Percentiles rank a stretch among this genome's conserved stretches.
Conservation (phyloP, 176 grass and related monocot species). For the Melocanna baccifera region DNA sequence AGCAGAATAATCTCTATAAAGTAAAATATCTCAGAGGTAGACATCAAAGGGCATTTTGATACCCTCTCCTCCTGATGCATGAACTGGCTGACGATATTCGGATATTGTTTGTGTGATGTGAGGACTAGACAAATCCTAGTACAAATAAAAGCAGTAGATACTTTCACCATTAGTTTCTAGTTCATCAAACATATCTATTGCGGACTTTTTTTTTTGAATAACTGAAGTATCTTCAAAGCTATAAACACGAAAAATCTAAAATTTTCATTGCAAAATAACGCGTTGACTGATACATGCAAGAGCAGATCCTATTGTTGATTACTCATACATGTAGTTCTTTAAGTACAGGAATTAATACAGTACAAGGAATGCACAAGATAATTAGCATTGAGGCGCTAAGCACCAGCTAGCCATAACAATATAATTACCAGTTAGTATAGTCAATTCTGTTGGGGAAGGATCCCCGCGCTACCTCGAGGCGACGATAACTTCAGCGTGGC, state of each 20-base stretch:
- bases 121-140: not conserved
- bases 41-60: not conserved
- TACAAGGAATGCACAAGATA: not conserved
- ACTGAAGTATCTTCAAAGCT: not conserved
- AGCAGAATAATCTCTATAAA: not conserved
- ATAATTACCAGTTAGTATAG: not conserved
- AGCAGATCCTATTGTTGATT: slow-evolving; percentile 1
- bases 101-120: not conserved
- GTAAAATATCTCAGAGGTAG: not conserved
- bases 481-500: too few relatives aligned
- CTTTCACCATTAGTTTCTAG: not conserved
- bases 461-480: too few relatives aligned
- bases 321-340: not conserved
- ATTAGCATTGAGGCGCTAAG: not conserved
- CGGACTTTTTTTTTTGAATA: not conserved
- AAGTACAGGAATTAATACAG: not conserved
- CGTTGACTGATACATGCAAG: not conserved
- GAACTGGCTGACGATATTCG: not conserved
- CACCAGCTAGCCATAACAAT: not conserved
- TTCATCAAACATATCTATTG: not conserved
- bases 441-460: not conserved
- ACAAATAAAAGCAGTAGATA: not conserved
- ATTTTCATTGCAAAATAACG: not conserved
- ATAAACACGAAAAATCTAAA: not conserved
- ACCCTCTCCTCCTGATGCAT: not conserved